Evolutionary conservation across 1,139 yeast species (phyloP).

Genomic region (Geotrichum fermentans): DNA sequence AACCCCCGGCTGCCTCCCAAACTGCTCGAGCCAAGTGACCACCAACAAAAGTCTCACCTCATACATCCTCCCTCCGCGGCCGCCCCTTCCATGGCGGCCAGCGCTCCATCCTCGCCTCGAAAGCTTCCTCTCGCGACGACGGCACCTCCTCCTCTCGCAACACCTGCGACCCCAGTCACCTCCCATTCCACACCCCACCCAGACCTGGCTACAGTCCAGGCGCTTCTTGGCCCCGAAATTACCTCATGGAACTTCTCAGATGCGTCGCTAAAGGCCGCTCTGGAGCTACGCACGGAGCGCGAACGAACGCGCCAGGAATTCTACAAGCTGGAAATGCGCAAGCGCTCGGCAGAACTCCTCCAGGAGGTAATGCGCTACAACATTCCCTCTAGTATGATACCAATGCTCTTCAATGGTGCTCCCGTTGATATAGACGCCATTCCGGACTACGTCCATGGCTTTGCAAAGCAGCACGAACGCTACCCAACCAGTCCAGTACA

Average conservation of each 20-base stretch:
- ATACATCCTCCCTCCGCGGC: background rate
- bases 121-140: too few relatives aligned
- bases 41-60: too few relatives aligned
- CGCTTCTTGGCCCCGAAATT: conserved; percentile 52
- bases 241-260: conserved; percentile 59
- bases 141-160: too few relatives aligned
- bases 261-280: conserved; percentile 55
- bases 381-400: conserved; percentile 65
- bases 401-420: conserved; percentile 47
- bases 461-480: conserved; percentile 6
- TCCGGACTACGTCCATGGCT: background rate
- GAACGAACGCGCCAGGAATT: conserved; percentile 82
- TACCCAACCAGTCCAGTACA: conserved; percentile 19
- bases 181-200: conserved; percentile 1
- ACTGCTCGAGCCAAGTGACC: background rate
- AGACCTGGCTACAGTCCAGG: conserved; percentile 16
- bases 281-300: conserved; percentile 65
- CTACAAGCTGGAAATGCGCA: conserved; percentile 60
- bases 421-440: background rate
- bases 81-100: background rate
- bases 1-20: background rate
- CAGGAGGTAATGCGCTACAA: conserved; percentile 59
- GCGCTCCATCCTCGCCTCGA: background rate
- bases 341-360: conserved; percentile 56
- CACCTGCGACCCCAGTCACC: too few relatives aligned